Evolutionary conservation across 129 eudicot species (phyloP), one percentile per base, ranked within the genome.

Genomic region (Lactuca sativa): DNA sequence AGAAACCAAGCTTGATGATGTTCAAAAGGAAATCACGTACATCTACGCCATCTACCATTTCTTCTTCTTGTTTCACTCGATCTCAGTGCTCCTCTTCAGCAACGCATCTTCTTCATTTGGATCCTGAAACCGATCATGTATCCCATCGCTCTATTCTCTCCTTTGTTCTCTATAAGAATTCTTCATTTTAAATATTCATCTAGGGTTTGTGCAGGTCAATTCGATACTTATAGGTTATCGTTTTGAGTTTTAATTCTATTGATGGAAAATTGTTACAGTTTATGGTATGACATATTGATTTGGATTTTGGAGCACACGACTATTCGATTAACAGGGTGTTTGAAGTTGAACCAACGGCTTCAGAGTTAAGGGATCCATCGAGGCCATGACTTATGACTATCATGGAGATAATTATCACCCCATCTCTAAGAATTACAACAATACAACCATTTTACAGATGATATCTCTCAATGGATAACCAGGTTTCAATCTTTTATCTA

Each of bases 241-340:
- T 31, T 31, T 59, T 11, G 38, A 12, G 6, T 59, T n/a, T n/a
- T 33, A 32, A 17, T n/a, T 9, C 54, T n/a, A 59, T 6, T 15
- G 2, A 6, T 32, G 37, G 21, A 14, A 62, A 63, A 54, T 25
- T 18, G n/a, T 74, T 67, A 40, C 86, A 84, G 89, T 81, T 41
- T 77, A 77, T 67, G 89, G 89, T 16, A 84, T 73, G 89, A 85
- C 81, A 74, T 84, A 84, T 67, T 85, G 89, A 32, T 84, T 73
- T 67, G 89, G 89, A 55, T 25, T 25, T 25, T 25, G 30, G 30
- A 25, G 89, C 89, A 34, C 89, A 84, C 62, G 86, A 81, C 78
- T 84, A 73, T 47, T 78, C 89, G 47, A 73, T 73, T 6, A 84
- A 86, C 66, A 85, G 89, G 61, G 86, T 84, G 13, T 84, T 84